Evolutionary conservation across 345 rosid genomes (phyloP), one percentile per base, ranked within the genome.

Genomic region (Excoecaria agallocha): DNA sequence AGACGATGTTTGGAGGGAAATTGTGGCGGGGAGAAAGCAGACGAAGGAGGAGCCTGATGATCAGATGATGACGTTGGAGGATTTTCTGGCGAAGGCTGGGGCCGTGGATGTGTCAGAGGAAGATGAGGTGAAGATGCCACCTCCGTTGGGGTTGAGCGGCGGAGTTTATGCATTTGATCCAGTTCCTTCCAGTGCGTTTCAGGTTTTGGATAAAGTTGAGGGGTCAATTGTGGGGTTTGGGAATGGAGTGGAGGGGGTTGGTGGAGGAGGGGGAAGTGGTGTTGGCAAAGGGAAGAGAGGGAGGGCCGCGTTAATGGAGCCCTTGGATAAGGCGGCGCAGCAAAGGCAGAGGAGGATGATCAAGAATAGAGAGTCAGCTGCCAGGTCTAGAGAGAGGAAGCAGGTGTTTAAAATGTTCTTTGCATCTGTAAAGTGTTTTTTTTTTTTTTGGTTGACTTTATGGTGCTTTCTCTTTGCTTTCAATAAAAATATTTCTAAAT

Each of bases 281-380:
- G 83, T 82, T 12, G 88, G 87, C n/a, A 84, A 88, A 72, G 92
- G 90, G 80, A 90, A 89, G 87, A 90, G 97, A 80, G 89, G 88
- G 80, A 83, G 87, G 84, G 70, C 83, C 38, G 30, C 61, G 35
- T 74, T 84, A 74, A 76, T 90, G 86, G 97, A 93, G 77, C 91
- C 91, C 1, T 52, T 91, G 82, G 99, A 95, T 72, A 93, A 86
- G 84, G 96, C 89, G 0, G 90, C 93, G 8, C 93, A 90, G 79
- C 98, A 95, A 78, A 88, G 99, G 75, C 99, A 95, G 77, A 86
- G 85, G 82, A 88, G 99, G 88, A 95, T 93, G 99, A 95, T 95
- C 45, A 95, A 95, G 94, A 95, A 95, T 67, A 83, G 99, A 67
- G 99, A 95, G 78, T 93, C 97, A 6, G 99, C 99, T 0, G 99